Conservation (phyloP, 305 asterid genomes). For the Fraxinus greggii region DNA sequence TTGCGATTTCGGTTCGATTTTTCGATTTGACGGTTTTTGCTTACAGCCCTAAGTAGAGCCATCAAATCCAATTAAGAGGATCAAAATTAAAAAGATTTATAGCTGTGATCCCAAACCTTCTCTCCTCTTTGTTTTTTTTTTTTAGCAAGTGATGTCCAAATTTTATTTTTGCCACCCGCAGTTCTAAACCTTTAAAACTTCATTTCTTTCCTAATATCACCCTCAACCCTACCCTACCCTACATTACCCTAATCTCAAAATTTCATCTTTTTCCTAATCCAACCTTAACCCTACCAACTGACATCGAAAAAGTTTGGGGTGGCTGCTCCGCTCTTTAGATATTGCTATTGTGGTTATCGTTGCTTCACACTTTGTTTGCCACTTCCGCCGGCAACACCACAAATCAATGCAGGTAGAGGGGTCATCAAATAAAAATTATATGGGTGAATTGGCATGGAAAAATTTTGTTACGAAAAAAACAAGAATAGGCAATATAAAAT, state of each 20-base stretch:
- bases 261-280: background rate
- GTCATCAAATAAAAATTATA: conserved; percentile 68
- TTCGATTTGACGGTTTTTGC: too few relatives aligned
- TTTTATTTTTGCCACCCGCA: too few relatives aligned
- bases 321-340: conserved; percentile 42
- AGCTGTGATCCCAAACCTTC: too few relatives aligned
- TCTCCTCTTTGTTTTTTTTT: too few relatives aligned
- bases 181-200: background rate
- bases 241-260: background rate
- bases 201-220: background rate
- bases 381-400: conserved; percentile 21
- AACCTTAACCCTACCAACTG: conserved; percentile 21
- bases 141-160: too few relatives aligned
- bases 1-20: too few relatives aligned
- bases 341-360: conserved; percentile 38
- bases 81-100: too few relatives aligned
- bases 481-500: too few relatives aligned
- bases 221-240: background rate
- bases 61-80: too few relatives aligned
- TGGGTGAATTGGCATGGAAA: conserved; percentile 60
- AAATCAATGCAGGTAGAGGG: conserved; percentile 40
- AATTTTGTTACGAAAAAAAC: conserved; percentile 23
- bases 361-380: conserved; percentile 36
- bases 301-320: conserved; percentile 41
- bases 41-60: too few relatives aligned